Evolutionary conservation across 768 basidiomycete species (phyloP), one percentile per base, ranked within the genome.

Genomic region (Mycena belliarum): DNA sequence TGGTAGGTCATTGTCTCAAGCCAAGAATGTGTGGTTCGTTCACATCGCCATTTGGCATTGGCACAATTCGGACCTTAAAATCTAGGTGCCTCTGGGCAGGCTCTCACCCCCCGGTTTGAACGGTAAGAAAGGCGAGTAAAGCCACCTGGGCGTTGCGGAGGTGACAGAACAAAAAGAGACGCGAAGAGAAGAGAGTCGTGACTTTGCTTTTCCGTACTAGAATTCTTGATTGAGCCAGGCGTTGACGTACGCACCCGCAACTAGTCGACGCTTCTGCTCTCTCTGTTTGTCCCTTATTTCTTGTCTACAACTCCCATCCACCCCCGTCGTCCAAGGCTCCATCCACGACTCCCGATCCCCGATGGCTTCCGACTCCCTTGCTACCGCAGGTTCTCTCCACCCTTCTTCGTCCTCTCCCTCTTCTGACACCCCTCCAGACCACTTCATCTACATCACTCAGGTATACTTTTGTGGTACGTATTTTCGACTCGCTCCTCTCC

Each of bases 401-500:
- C 25, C 6, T 33, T 28, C n/a, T 51, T 54, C 6, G 23, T 32
- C 29, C 44, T 59, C 40, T 38, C 26, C 42, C 26, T 32, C 56
- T 25, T 77, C 80, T 46, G 71, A 79, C 55, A 78, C 79, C 63
- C 83, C 83, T 40, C 85, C 87, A 57, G 81, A 86, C 64, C 81
- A 89, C 70, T 90, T 90, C 71, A 89, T 91, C 72, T 89, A 52
- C 20, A 47, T 48, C 35, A 48, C 81, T 72, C 89, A 92, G 75
- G 82, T 91, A 70, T 89, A 90, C 77, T 91, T 92, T 73, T 91
- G 89, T 78, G 88, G 90, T 91, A 71, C 75, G 88, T 83, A 64
- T 57, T 63, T 44, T 64, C 57, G 57, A 60, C 66, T 59, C 52
- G 44, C 65, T 61, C 48, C 52, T 61, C 53, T 52, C 60, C 63